Conservation (phyloP, 2,329 filamentous ascomycete species). For the Escovopsis sp. region DNA sequence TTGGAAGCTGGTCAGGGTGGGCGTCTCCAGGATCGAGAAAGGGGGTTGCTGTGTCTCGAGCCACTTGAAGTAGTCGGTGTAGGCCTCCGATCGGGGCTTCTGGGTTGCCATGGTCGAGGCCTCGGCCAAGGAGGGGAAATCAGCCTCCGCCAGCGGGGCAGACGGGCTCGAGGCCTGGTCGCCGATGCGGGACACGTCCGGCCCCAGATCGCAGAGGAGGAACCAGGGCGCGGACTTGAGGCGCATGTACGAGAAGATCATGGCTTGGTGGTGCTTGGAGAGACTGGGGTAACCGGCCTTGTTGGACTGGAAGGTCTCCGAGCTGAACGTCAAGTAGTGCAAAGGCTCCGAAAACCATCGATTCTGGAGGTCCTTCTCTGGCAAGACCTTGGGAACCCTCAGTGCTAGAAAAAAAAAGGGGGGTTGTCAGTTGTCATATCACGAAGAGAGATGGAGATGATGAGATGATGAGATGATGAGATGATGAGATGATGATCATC, state of each 20-base stretch:
- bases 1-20: conserved; percentile 49
- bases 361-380: conserved; percentile 44
- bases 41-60: conserved; percentile 70
- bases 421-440: neutral
- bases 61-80: conserved; percentile 72
- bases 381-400: conserved; percentile 42
- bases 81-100: conserved; percentile 24
- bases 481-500: neutral
- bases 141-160: conserved; percentile 26
- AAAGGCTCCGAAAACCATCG: conserved; percentile 58
- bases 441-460: too few species aligned
- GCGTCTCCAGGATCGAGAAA: conserved; percentile 34
- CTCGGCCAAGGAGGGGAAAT: conserved; percentile 60
- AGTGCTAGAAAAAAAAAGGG: conserved; percentile 26
- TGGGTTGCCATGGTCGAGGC: conserved; percentile 27
- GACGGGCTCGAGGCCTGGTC: conserved; percentile 15
- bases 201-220: conserved; percentile 47
- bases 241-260: conserved; percentile 49
- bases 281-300: conserved; percentile 47
- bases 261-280: conserved; percentile 42
- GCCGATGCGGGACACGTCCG: conserved; percentile 23
- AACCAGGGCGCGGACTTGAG: conserved; percentile 49
- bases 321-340: conserved; percentile 42
- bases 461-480: too few species aligned
- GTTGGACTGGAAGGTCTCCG: conserved; percentile 44